Evolutionary conservation across 441 rosid genomes (phyloP).

Genomic region (Erodium chrysanthum): DNA sequence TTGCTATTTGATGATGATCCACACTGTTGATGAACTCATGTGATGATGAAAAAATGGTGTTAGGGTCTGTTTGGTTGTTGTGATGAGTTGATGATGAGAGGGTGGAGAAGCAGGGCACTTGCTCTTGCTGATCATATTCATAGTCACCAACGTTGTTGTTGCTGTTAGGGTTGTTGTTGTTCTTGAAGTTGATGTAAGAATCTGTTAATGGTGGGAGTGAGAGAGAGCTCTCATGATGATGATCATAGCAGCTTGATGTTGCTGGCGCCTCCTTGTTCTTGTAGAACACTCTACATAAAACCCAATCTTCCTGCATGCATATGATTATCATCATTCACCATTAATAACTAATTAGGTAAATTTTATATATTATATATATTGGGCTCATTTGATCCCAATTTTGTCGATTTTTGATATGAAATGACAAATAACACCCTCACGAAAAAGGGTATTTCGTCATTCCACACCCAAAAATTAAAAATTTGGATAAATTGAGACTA

Average conservation of each 20-base stretch:
- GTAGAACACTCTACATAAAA: constrained; percentile 40
- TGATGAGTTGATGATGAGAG: constrained; percentile 15
- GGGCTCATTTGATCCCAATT: too few species aligned
- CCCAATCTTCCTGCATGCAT: constrained; percentile 61
- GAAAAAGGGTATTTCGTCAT: too few species aligned
- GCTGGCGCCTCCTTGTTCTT: constrained; percentile 31
- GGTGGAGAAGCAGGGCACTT: constrained; percentile 73
- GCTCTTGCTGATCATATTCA: constrained; percentile 27
- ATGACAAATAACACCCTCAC: too few species aligned
- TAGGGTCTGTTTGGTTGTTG: constrained; percentile 18
- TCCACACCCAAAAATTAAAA: too few species aligned
- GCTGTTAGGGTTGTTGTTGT: constrained; percentile 14
- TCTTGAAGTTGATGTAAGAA: constrained; percentile 35
- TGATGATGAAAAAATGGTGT: neutral
- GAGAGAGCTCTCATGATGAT: constrained; percentile 26
- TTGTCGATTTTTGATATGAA: too few species aligned
- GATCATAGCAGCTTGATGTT: constrained; percentile 24
- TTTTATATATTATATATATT: too few species aligned
- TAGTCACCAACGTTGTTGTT: constrained; percentile 1
- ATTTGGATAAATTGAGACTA: too few species aligned
- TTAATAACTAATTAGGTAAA: too few species aligned
- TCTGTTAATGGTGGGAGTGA: constrained; percentile 42
- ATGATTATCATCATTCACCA: too few species aligned
- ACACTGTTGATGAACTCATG: neutral
- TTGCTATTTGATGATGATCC: too few species aligned